These are phyloP conservation scores for Ogataea hybrid DNA, from an alignment of 1,139 yeast species.

Conservation along the genomic window DNA sequence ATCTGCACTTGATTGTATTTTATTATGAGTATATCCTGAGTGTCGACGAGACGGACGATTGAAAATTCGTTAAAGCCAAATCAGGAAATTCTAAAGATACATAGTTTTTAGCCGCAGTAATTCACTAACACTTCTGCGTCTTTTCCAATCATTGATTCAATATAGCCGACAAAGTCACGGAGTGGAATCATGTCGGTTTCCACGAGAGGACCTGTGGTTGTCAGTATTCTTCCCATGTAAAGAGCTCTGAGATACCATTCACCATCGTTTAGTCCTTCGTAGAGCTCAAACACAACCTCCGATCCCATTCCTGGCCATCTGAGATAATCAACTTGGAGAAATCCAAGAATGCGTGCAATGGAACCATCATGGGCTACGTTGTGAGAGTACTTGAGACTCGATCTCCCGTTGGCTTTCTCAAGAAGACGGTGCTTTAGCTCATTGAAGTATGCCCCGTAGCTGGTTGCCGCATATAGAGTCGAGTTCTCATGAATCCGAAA, in stretches of 20 bases:
- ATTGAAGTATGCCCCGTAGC: slow-evolving; percentile 35
- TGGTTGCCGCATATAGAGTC: slow-evolving; percentile 33
- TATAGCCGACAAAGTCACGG: slow-evolving; percentile 12
- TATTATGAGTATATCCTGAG: slow-evolving; percentile 50
- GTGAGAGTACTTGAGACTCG: slow-evolving; percentile 33
- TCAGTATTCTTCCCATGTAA: slow-evolving; percentile 31
- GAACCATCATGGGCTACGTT: slow-evolving; percentile 43
- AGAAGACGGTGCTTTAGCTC: slow-evolving; percentile 34
- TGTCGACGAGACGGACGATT: slow-evolving; percentile 24
- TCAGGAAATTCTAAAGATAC: neutral
- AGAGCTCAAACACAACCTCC: slow-evolving; percentile 38
- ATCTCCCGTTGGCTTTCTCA: slow-evolving; percentile 28
- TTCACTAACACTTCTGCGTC: slow-evolving; percentile 12
- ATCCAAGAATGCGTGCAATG: slow-evolving; percentile 35
- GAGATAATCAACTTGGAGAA: slow-evolving; percentile 34
- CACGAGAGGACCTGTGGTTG: slow-evolving; percentile 32
- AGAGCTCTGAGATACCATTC: slow-evolving; percentile 35
- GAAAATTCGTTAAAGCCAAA: neutral
- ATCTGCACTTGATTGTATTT: slow-evolving; percentile 53
- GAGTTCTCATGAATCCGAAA: slow-evolving; percentile 34
- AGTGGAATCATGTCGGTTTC: slow-evolving; percentile 16
- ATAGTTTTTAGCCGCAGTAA: slow-evolving; percentile 11
- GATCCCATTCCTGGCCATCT: slow-evolving; percentile 48
- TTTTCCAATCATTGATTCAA: slow-evolving; percentile 19
- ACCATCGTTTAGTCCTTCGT: slow-evolving; percentile 25